Evolutionary conservation across 768 basidiomycete genomes (phyloP).

Genomic region (Inosperma sp.): DNA sequence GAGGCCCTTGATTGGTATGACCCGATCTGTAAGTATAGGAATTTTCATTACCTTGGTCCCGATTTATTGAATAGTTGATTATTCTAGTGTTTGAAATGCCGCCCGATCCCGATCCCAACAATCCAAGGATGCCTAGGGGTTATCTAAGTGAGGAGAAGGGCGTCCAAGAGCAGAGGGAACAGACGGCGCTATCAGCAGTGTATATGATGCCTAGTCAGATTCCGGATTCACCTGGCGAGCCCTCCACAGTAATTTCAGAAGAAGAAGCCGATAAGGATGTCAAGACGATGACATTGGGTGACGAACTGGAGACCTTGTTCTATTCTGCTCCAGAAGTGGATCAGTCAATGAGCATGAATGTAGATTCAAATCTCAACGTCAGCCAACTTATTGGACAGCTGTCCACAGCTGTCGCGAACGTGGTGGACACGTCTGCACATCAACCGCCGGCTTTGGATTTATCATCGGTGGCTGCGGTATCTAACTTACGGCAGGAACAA

Average conservation of each 20-base stretch:
- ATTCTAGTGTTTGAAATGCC: slow-evolving; percentile 60
- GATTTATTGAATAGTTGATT: slow-evolving; percentile 21
- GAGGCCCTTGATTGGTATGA: slow-evolving; percentile 85
- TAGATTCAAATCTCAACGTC: slow-evolving; percentile 37
- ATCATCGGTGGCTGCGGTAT: slow-evolving; percentile 37
- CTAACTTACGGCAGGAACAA: slow-evolving; percentile 52
- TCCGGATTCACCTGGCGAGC: slow-evolving; percentile 75
- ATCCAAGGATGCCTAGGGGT: slow-evolving; percentile 52
- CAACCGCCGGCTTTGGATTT: slow-evolving; percentile 22
- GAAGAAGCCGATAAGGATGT: slow-evolving; percentile 65
- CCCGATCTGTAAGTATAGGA: slow-evolving; percentile 61
- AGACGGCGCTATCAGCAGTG: slow-evolving; percentile 67
- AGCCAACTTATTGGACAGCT: slow-evolving; percentile 55
- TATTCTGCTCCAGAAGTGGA: slow-evolving; percentile 24
- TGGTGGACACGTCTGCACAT: slow-evolving; percentile 27
- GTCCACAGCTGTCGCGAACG: slow-evolving; percentile 52
- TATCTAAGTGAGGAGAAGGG: slow-evolving; percentile 63
- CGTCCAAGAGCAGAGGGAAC: slow-evolving; percentile 73
- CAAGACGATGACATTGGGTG: slow-evolving; percentile 63
- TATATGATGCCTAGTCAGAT: slow-evolving; percentile 70
- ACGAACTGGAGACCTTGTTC: slow-evolving; percentile 48
- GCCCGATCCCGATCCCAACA: slow-evolving; percentile 44
- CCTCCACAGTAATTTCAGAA: slow-evolving; percentile 52
- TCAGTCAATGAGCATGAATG: slow-evolving; percentile 17
- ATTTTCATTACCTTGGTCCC: slow-evolving; percentile 16